phyloP scores from a whole-genome alignment of 371 early-diverging fungal genomes.

The Phascolomyces articulosus region DNA sequence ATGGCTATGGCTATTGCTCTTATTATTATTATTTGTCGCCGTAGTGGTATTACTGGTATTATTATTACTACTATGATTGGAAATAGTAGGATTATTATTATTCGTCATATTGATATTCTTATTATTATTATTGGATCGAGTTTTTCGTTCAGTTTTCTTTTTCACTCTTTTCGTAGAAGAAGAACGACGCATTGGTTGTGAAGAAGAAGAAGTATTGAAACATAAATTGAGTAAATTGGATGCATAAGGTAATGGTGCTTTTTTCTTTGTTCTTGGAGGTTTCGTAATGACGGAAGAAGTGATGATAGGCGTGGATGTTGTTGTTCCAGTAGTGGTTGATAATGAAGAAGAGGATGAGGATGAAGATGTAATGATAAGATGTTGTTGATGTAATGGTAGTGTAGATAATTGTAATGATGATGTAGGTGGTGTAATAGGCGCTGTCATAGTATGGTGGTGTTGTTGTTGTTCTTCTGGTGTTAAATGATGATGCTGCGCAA shows the following conservation, averaged over 20 bases:
- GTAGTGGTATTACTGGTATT: not conserved
- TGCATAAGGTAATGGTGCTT: constrained; percentile 10
- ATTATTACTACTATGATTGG: not conserved
- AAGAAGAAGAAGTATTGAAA: constrained; percentile 1
- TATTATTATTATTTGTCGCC: not conserved
- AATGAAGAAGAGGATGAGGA: not conserved
- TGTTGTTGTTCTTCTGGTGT: not conserved
- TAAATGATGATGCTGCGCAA: not conserved
- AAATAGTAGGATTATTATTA: too few relatives aligned
- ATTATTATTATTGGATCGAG: not conserved
- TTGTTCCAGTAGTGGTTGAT: not conserved
- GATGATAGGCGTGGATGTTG: not conserved
- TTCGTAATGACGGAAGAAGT: not conserved
- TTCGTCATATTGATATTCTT: not conserved
- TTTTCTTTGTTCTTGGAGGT: not conserved
- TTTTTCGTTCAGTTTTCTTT: not conserved
- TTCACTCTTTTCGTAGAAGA: not conserved
- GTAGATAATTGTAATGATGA: not conserved
- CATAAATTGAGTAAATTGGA: constrained; percentile 14
- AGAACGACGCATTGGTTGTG: not conserved
- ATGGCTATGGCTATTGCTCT: not conserved
- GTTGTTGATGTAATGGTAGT: too few relatives aligned
- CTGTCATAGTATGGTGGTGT: too few relatives aligned
- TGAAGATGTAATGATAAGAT: not conserved
- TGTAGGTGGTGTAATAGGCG: not conserved